Conservation (phyloP, 176 grass and related monocot species). For the Musa itinerans region DNA sequence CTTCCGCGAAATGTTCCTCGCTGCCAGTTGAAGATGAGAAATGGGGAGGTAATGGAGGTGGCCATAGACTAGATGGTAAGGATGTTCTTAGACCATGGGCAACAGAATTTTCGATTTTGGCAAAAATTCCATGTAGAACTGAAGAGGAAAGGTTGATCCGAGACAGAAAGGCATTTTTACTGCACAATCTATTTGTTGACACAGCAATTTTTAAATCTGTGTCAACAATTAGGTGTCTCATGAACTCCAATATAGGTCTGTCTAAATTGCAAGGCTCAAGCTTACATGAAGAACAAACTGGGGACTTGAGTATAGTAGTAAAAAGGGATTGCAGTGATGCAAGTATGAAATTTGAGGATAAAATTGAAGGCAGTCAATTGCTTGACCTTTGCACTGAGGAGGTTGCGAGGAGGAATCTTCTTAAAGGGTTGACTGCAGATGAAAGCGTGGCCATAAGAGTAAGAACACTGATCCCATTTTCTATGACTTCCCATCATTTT, state of each 20-base stretch:
- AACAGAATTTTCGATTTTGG: conserved; percentile 69
- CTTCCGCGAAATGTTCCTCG: conserved; percentile 38
- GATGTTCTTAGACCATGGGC: conserved; percentile 56
- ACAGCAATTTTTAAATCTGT: conserved; percentile 83
- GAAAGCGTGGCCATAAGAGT: conserved; percentile 73
- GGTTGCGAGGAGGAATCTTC: conserved; percentile 71
- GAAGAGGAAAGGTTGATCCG: conserved; percentile 83
- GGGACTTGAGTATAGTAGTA: conserved; percentile 66
- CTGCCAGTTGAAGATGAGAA: conserved; percentile 71
- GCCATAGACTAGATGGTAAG: conserved; percentile 51
- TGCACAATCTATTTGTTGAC: conserved; percentile 86
- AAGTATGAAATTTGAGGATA: conserved; percentile 58
- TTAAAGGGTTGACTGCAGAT: conserved; percentile 92
- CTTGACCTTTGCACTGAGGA: conserved; percentile 37
- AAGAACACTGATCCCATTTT: conserved; percentile 16
- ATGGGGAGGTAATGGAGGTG: conserved; percentile 82
- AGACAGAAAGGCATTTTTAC: conserved; percentile 91
- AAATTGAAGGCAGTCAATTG: conserved; percentile 56
- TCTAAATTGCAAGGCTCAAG: conserved; percentile 30
- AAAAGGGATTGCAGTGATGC: conserved; percentile 58
- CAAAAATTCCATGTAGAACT: conserved; percentile 65
- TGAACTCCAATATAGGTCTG: conserved; percentile 28
- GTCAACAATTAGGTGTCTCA: conserved; percentile 35
- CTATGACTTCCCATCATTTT: conserved; percentile 5
- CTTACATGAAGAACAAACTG: conserved; percentile 50